These are phyloP conservation scores for Teratosphaeria epicoccoides DNA, from an alignment of 2,329 filamentous ascomycete species.

Conservation along the genomic window DNA sequence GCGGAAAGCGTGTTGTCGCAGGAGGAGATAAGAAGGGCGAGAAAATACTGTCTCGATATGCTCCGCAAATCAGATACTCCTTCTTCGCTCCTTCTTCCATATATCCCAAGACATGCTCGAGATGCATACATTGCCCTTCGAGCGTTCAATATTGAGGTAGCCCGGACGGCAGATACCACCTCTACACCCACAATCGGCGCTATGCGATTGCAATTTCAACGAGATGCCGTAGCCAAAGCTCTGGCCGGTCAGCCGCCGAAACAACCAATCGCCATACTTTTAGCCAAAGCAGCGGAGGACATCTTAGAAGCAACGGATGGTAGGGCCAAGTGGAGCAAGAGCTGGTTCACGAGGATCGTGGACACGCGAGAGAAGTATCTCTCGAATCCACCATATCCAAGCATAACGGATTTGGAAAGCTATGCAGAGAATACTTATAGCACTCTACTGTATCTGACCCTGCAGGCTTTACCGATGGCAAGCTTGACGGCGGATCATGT, in stretches of 20 bases:
- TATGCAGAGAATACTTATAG: conserved; percentile 95
- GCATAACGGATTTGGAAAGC: conserved; percentile 62
- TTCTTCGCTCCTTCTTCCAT: conserved; percentile 74
- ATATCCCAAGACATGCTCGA: conserved; percentile 62
- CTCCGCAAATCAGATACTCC: conserved; percentile 75
- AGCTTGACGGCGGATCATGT: conserved; percentile 85
- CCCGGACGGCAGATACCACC: conserved; percentile 78
- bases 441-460: conserved; percentile 76
- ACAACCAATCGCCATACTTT: conserved; percentile 79
- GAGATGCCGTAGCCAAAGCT: conserved; percentile 68
- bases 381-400: conserved; percentile 70
- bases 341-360: conserved; percentile 58
- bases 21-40: conserved; percentile 43
- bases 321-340: conserved; percentile 42
- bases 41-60: conserved; percentile 49
- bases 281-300: conserved; percentile 60
- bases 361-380: conserved; percentile 72
- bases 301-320: conserved; percentile 38
- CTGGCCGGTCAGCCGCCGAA: conserved; percentile 71
- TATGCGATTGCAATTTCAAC: conserved; percentile 92
- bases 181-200: conserved; percentile 77
- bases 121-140: conserved; percentile 85
- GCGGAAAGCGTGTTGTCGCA: conserved; percentile 14
- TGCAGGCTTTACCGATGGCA: conserved; percentile 67
- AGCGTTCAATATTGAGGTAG: conserved; percentile 85